phyloP scores from a whole-genome alignment of 1,284 basidiomycete genomes.

The Cronartium quercuum region DNA sequence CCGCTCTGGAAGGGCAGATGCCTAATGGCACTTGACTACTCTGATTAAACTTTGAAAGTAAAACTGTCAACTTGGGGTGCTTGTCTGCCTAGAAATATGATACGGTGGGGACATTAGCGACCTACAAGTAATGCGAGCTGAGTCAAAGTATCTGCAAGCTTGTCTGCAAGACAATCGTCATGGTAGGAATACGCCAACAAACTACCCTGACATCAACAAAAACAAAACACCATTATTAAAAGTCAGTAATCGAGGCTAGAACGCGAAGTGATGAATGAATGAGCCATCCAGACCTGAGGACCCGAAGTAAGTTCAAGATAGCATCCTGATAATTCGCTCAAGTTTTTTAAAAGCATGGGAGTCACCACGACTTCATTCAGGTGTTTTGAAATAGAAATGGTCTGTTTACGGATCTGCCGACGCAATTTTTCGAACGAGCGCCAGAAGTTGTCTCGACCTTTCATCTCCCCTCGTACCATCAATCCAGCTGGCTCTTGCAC shows the following conservation, averaged over 20 bases:
- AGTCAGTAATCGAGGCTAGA: background rate
- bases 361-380: background rate
- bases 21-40: background rate
- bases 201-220: background rate
- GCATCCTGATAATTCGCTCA: background rate
- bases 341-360: background rate
- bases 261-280: background rate
- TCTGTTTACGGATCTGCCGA: background rate
- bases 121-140: background rate
- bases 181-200: background rate
- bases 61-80: background rate
- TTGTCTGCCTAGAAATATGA: background rate
- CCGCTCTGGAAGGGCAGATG: background rate
- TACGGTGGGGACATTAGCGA: background rate
- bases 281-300: background rate
- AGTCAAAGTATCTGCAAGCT: background rate
- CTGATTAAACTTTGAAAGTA: background rate
- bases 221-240: background rate
- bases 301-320: background rate
- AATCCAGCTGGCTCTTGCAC: background rate
- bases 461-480: background rate
- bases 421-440: background rate
- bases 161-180: background rate
- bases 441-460: background rate
- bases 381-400: background rate